These are phyloP conservation scores for Melaleuca quinquenervia DNA, from an alignment of 345 rosid species.

Conservation along the genomic window DNA sequence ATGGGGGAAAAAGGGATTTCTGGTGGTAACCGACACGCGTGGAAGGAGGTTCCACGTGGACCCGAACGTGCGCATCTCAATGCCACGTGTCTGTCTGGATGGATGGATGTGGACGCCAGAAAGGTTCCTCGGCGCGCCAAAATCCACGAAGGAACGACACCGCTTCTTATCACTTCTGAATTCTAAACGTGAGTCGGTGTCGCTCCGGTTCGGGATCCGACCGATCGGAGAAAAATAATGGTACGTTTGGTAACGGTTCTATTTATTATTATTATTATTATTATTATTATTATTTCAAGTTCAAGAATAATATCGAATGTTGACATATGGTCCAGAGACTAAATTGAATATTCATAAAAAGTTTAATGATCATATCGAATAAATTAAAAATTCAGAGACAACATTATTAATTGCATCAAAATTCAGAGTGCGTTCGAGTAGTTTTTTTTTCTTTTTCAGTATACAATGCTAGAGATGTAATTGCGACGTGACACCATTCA, in stretches of 20 bases:
- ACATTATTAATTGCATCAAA: rapidly evolving
- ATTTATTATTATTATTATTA: no score
- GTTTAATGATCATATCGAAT: rapidly evolving
- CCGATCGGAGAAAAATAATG: no score
- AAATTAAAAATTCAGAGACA: no score
- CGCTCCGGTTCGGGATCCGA: no score
- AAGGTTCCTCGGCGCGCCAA: background rate
- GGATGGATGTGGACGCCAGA: background rate
- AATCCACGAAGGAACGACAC: rapidly evolving
- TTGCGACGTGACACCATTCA: background rate
- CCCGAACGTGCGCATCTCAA: background rate
- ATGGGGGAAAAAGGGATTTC: background rate
- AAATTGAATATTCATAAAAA: background rate
- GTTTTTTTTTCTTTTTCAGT: no score
- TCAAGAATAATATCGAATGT: no score
- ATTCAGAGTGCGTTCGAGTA: background rate
- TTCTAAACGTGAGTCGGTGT: no score
- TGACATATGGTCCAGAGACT: rapidly evolving
- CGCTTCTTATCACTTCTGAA: background rate
- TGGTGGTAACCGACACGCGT: background rate
- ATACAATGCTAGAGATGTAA: background rate
- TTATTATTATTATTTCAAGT: no score
- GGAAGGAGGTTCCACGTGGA: background rate
- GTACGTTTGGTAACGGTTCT: no score
- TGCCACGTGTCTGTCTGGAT: background rate